A percentile compares a stretch with the other conserved stretches of the same genome.
These are phyloP conservation scores for Hortiboletus flavorubellus DNA, from an alignment of 768 basidiomycete genomes.

Conservation along the genomic window DNA sequence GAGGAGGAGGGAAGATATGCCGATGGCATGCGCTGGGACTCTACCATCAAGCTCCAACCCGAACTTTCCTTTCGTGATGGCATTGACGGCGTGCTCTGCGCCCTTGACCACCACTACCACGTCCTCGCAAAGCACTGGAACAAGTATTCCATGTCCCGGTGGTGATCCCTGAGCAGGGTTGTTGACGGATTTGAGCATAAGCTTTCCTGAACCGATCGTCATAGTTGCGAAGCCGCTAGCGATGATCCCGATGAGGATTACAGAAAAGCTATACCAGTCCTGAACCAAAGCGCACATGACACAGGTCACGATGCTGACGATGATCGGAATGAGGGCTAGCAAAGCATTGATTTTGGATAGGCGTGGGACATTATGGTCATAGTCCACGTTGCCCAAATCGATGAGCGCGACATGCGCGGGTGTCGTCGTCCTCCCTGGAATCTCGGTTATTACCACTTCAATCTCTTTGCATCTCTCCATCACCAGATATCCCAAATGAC, in stretches of 20 bases:
- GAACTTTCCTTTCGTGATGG: conserved; percentile 29
- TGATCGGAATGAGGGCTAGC: conserved; percentile 25
- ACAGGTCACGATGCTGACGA: conserved; percentile 21
- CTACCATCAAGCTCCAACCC: conserved; percentile 10
- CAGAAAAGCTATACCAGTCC: conserved; percentile 32
- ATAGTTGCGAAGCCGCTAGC: conserved; percentile 26
- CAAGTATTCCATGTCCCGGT: conserved; percentile 27
- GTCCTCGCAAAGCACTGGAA: conserved; percentile 7
- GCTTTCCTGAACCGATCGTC: conserved; percentile 25
- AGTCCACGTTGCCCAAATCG: conserved; percentile 7
- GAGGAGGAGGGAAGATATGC: conserved; percentile 27
- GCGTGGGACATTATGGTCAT: background rate
- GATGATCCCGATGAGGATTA: conserved; percentile 32
- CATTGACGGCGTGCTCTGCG: conserved; percentile 24
- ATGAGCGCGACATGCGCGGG: conserved; percentile 19
- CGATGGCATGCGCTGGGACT: conserved; percentile 9
- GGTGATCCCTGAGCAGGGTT: conserved; percentile 19
- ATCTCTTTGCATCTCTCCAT: conserved; percentile 19
- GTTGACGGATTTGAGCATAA: conserved; percentile 11
- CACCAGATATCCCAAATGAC: conserved; percentile 27
- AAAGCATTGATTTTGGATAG: background rate
- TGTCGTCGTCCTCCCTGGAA: conserved; percentile 15
- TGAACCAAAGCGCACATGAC: conserved; percentile 18
- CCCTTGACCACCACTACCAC: conserved; percentile 30
- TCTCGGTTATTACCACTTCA: background rate